Percentiles rank a stretch among this genome's conserved stretches.
phyloP scores from a whole-genome alignment of 192 early-diverging fungal genomes.

The Coemansia sp. region DNA sequence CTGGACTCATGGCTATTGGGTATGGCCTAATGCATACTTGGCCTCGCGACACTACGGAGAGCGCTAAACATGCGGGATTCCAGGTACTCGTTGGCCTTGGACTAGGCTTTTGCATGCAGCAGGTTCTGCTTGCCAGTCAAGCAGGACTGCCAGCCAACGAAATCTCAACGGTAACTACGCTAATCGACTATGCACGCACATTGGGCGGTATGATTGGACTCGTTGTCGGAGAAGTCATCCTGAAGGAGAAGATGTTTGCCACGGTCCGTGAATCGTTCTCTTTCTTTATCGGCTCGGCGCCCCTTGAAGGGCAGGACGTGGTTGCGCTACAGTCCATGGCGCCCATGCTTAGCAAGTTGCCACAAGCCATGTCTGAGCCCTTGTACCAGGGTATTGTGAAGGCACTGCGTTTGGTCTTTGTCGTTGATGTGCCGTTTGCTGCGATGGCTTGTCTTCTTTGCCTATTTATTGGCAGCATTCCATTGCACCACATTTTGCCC shows the following conservation, averaged over 20 bases:
- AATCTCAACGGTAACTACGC: conserved; percentile 49
- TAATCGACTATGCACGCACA: conserved; percentile 50
- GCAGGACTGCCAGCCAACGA: conserved; percentile 37
- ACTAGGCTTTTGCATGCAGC: conserved; percentile 52
- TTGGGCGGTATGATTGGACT: conserved; percentile 55
- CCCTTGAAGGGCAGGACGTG: conserved; percentile 36
- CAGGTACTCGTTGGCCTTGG: conserved; percentile 46
- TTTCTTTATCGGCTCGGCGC: conserved; percentile 7
- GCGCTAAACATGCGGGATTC: conserved; percentile 22
- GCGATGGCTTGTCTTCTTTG: conserved; percentile 41
- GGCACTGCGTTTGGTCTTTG: conserved; percentile 45
- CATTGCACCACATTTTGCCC: conserved; percentile 36
- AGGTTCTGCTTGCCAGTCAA: conserved; percentile 46
- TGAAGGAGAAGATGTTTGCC: conserved; percentile 49
- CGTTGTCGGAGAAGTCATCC: conserved; percentile 43
- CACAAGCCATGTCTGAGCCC: conserved; percentile 1
- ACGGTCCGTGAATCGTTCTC: conserved; percentile 16
- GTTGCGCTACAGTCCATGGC: conserved; percentile 31
- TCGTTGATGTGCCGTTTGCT: conserved; percentile 50
- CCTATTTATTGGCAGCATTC: conserved; percentile 35
- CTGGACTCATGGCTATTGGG: conserved; percentile 40
- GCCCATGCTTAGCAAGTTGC: conserved; percentile 37
- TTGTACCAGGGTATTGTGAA: conserved; percentile 37
- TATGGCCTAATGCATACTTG: conserved; percentile 48
- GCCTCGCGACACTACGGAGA: conserved; percentile 18